These are phyloP conservation scores for Diplodia intermedia DNA, from an alignment of 2,329 filamentous ascomycete genomes.

Conservation along the genomic window DNA sequence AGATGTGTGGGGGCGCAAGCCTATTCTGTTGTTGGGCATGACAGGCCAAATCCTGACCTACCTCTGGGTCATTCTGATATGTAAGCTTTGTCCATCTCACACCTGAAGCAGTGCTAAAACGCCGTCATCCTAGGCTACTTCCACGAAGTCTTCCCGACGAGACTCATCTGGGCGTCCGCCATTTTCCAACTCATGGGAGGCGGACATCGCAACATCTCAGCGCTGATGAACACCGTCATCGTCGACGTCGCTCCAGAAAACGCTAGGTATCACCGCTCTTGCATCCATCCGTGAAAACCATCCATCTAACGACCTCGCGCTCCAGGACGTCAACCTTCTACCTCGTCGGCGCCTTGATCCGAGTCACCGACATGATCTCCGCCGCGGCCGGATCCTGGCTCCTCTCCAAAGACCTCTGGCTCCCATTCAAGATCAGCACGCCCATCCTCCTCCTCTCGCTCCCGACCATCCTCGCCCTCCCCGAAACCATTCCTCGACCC, in stretches of 20 bases:
- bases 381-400: slow-evolving; percentile 10
- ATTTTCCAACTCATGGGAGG: slow-evolving; percentile 30
- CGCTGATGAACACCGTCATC: slow-evolving; percentile 29
- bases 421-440: slow-evolving; percentile 27
- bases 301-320: too few relatives aligned
- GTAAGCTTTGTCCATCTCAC: neutral
- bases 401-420: slow-evolving; percentile 19
- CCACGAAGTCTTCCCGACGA: slow-evolving; percentile 14
- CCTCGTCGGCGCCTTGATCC: slow-evolving; percentile 19
- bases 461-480: slow-evolving; percentile 12
- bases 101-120: neutral
- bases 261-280: neutral
- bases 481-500: neutral
- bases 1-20: slow-evolving; percentile 16
- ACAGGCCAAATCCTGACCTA: slow-evolving; percentile 28
- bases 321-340: slow-evolving; percentile 21
- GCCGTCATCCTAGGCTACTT: slow-evolving; percentile 4
- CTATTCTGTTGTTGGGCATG: slow-evolving; percentile 26
- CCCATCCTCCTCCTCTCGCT: slow-evolving; percentile 19
- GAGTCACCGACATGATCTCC: slow-evolving; percentile 25
- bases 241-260: slow-evolving; percentile 27
- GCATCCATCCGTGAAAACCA: too few relatives aligned
- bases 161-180: slow-evolving; percentile 24
- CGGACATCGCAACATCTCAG: slow-evolving; percentile 21
- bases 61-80: slow-evolving; percentile 28